Percentiles rank a stretch among this genome's conserved stretches.
These are phyloP conservation scores for Neofusicoccum sp. DNA, from an alignment of 2,329 filamentous ascomycete genomes.

Conservation along the genomic window DNA sequence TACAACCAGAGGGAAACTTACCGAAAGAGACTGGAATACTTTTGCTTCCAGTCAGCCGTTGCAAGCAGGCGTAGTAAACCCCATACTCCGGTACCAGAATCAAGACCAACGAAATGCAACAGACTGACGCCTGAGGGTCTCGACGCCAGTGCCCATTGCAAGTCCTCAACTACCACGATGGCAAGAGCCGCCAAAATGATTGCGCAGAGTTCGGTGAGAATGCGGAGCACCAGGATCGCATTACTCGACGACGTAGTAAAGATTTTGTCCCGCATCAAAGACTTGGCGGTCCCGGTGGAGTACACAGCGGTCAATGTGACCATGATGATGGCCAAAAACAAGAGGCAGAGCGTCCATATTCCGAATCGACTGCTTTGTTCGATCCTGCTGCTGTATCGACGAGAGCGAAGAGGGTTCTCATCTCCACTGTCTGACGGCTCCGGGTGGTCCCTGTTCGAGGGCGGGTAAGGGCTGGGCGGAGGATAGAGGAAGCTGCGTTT, in stretches of 20 bases:
- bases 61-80: not conserved
- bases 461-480: not conserved
- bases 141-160: constrained; percentile 11
- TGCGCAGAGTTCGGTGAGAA: constrained; percentile 7
- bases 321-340: not conserved
- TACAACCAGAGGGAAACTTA: not conserved
- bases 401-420: not conserved
- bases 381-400: constrained; percentile 5
- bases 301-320: constrained; percentile 1
- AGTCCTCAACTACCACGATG: constrained; percentile 3
- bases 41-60: constrained; percentile 8
- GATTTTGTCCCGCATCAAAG: constrained; percentile 3
- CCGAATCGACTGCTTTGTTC: constrained; percentile 10
- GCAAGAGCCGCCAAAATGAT: constrained; percentile 1
- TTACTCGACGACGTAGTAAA: not conserved
- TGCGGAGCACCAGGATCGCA: constrained; percentile 11
- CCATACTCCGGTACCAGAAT: constrained; percentile 6
- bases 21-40: constrained; percentile 8
- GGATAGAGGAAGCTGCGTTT: not conserved
- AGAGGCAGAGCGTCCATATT: constrained; percentile 1
- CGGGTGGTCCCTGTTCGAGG: not conserved
- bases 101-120: constrained; percentile 3
- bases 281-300: constrained; percentile 5
- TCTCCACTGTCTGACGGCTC: not conserved
- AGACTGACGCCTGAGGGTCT: constrained; percentile 3